A percentile compares a stretch with the other conserved stretches of the same genome.
Evolutionary conservation across 345 rosid genomes (phyloP).

Genomic region (Aurinia saxatilis): DNA sequence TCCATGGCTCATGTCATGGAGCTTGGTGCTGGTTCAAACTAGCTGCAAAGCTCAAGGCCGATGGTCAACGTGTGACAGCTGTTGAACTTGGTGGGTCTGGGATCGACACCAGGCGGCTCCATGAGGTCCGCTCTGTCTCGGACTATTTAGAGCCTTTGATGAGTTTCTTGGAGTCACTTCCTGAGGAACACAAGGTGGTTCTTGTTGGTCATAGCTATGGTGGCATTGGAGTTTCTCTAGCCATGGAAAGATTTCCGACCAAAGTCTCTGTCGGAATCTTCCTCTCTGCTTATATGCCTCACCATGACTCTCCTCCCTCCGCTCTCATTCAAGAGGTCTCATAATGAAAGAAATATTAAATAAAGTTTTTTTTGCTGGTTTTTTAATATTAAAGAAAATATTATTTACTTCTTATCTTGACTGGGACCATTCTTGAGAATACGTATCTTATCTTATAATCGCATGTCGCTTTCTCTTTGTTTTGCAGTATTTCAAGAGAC

Average conservation of each 20-base stretch:
- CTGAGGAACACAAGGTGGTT: conserved; percentile 36
- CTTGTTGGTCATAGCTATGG: conserved; percentile 61
- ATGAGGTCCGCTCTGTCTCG: conserved; percentile 28
- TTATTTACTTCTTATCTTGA: background rate
- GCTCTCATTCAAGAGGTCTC: conserved; percentile 33
- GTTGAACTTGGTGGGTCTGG: conserved; percentile 48
- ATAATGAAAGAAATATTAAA: background rate
- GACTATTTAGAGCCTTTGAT: conserved; percentile 46
- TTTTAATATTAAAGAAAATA: background rate
- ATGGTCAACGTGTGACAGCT: conserved; percentile 47
- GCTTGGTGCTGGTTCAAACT: conserved; percentile 77
- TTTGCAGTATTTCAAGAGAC: conserved; percentile 26
- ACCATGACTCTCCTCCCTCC: conserved; percentile 21
- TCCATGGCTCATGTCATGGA: conserved; percentile 55
- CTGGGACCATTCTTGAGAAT: background rate
- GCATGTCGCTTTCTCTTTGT: conserved; percentile 8
- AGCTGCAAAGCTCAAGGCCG: conserved; percentile 29
- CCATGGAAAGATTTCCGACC: conserved; percentile 51
- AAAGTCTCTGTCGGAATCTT: conserved; percentile 42
- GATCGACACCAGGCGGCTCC: conserved; percentile 23
- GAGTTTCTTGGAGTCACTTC: conserved; percentile 43
- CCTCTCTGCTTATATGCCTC: conserved; percentile 49
- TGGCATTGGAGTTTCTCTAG: conserved; percentile 36
- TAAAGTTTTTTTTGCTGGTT: no score
- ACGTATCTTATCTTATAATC: background rate